Evolutionary conservation across 805 yeast genomes (phyloP), one percentile per base, ranked within the genome.

Genomic region (Kuraishia hungarica): DNA sequence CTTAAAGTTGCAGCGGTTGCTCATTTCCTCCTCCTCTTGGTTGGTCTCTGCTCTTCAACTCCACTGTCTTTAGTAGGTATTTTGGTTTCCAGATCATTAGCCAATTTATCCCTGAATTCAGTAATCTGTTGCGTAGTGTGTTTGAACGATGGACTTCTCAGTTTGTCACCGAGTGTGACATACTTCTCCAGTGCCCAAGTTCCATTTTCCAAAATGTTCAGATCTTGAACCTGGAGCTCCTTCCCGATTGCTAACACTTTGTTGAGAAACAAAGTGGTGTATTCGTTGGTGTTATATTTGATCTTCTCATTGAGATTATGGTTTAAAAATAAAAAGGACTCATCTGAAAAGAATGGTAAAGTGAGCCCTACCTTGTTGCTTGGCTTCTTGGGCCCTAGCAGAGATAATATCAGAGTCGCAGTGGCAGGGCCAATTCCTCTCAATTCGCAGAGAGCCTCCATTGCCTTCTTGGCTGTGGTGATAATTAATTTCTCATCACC

Each of bases 361-460:
- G 72, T 65, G 24, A 52, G 51, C 48, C 53, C 28, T 62, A 58
- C 26, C 67, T 57, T 26, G 43, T 46, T n/a, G 35, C 53, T 24
- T 62, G 58, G 24, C 67, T 57, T 26, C 47, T 46, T n/a, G 35
- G 65, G 51, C 49, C 10, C 17, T 21, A 56, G 48, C 20, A 77
- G 58, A 1, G 80, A 76, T 48, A 74, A 58, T 0, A 78, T 61
- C 54, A 78, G 65, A 49, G 79, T 74, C 2, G 75, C 78, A 5
- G 80, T 77, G 6, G 82, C 82, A 1, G 81, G 80, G 0, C 82
- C 82, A 4, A 78, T 79, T 0, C 81, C 82, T 50, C 65, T 65
- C 47, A 78, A 64, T 47, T 66, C 67, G 56, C 76, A 71, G 3
- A 72, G 53, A 24, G 57, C 59, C 35, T 69, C 69, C 52, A 76